Evolutionary conservation across 345 rosid genomes (phyloP).

Genomic region (Gossypium australe): DNA sequence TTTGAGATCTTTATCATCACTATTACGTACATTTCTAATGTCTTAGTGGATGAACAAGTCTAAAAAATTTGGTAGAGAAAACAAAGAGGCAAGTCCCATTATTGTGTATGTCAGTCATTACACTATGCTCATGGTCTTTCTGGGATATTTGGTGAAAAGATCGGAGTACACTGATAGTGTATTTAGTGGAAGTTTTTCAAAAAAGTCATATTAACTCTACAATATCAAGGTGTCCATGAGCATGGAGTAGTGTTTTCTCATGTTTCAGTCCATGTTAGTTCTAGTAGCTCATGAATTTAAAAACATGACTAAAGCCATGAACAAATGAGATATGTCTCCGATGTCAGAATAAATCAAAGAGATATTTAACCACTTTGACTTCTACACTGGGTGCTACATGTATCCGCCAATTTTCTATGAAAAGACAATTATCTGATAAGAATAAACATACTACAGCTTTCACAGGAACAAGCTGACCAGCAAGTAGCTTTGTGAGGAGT

Average conservation of each 20-base stretch:
- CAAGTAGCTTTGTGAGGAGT: conserved; percentile 94
- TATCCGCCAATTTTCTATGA: neutral
- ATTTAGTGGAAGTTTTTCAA: too few species aligned
- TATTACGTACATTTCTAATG: neutral
- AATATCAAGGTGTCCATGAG: too few species aligned
- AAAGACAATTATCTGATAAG: neutral
- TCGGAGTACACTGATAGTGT: too few species aligned
- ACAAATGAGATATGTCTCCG: too few species aligned
- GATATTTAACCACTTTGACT: neutral
- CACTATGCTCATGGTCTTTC: too few species aligned
- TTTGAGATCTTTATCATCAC: neutral
- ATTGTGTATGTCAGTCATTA: neutral
- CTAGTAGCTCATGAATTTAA: too few species aligned
- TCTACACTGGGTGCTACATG: neutral
- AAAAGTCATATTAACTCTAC: too few species aligned
- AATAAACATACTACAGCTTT: conserved; percentile 73
- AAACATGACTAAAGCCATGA: too few species aligned
- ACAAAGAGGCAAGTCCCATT: neutral
- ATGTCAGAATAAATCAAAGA: neutral
- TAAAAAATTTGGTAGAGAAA: neutral
- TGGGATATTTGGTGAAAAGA: too few species aligned
- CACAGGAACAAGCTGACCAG: conserved; percentile 97
- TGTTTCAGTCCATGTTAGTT: too few species aligned
- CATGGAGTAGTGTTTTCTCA: too few species aligned
- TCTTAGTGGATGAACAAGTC: neutral